phyloP scores from a whole-genome alignment of 1,284 basidiomycete genomes.

The Irpex lacteus region DNA sequence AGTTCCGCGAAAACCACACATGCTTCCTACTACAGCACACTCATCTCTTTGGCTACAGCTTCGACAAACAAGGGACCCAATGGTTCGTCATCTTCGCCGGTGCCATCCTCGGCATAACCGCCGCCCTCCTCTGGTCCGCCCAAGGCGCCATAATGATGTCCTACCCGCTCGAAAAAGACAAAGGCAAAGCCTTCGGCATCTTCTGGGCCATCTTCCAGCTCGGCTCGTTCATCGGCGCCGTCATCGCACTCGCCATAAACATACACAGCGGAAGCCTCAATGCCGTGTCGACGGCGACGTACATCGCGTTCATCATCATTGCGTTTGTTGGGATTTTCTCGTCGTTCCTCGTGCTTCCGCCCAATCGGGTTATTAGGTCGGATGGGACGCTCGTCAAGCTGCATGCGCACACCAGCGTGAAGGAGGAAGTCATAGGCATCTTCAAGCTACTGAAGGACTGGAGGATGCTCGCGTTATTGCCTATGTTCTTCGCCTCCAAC shows the following conservation, averaged over 20 bases:
- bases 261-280: slow-evolving; percentile 27
- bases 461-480: slow-evolving; percentile 34
- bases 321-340: slow-evolving; percentile 24
- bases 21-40: background rate
- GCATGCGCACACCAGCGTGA: slow-evolving; percentile 29
- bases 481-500: slow-evolving; percentile 41
- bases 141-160: slow-evolving; percentile 58
- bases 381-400: slow-evolving; percentile 39
- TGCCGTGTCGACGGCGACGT: slow-evolving; percentile 34
- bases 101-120: slow-evolving; percentile 54
- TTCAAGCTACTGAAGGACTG: slow-evolving; percentile 35
- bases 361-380: slow-evolving; percentile 34
- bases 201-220: slow-evolving; percentile 58
- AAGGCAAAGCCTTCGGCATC: slow-evolving; percentile 41
- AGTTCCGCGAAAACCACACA: slow-evolving; percentile 9
- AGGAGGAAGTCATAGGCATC: slow-evolving; percentile 33
- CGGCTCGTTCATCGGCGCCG: slow-evolving; percentile 48
- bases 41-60: slow-evolving; percentile 15
- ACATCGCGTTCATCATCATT: slow-evolving; percentile 41
- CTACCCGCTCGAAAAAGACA: slow-evolving; percentile 56
- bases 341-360: slow-evolving; percentile 33
- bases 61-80: slow-evolving; percentile 33
- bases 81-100: slow-evolving; percentile 52
- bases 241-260: slow-evolving; percentile 49
- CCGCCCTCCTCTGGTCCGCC: slow-evolving; percentile 56